These are phyloP conservation scores for Agaricus sinodeliciosus DNA, from an alignment of 768 basidiomycete genomes.

Conservation along the genomic window DNA sequence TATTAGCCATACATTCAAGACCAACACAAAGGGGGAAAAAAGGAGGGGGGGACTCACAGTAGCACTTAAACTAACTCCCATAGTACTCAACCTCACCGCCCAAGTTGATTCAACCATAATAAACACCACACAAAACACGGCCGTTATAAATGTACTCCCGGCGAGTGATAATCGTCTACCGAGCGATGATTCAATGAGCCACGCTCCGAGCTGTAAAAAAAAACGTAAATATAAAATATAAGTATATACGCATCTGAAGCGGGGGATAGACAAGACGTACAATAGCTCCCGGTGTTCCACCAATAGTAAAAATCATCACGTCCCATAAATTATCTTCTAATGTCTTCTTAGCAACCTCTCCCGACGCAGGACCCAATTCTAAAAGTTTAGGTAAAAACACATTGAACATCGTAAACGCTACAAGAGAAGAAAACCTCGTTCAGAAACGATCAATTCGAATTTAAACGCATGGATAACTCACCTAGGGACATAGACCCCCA, in stretches of 20 bases:
- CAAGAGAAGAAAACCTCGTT: neutral
- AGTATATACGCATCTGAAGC: neutral
- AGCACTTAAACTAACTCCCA: conserved; percentile 72
- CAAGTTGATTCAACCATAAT: conserved; percentile 47
- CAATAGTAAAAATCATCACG: conserved; percentile 79
- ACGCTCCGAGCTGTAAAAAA: conserved; percentile 68
- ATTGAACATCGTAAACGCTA: conserved; percentile 90
- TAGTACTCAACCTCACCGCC: conserved; percentile 60
- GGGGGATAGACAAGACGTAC: conserved; percentile 35
- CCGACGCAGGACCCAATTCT: conserved; percentile 42
- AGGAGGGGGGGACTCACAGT: conserved; percentile 38
- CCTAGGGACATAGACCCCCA: conserved; percentile 80
- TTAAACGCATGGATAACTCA: conserved; percentile 22
- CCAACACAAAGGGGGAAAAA: neutral
- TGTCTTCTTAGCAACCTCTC: conserved; percentile 27
- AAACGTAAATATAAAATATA: too few relatives aligned
- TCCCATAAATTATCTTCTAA: conserved; percentile 71
- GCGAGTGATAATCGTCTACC: conserved; percentile 72
- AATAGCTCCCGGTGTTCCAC: conserved; percentile 79
- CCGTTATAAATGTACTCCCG: conserved; percentile 69
- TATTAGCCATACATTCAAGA: neutral
- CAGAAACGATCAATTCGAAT: neutral
- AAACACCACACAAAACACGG: conserved; percentile 68
- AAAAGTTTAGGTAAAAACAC: conserved; percentile 84
- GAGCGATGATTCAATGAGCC: conserved; percentile 61